Evolutionary conservation across 75 land plant genomes (phyloP), one percentile per base, ranked within the genome.

Genomic region (Pinus albicaulis): DNA sequence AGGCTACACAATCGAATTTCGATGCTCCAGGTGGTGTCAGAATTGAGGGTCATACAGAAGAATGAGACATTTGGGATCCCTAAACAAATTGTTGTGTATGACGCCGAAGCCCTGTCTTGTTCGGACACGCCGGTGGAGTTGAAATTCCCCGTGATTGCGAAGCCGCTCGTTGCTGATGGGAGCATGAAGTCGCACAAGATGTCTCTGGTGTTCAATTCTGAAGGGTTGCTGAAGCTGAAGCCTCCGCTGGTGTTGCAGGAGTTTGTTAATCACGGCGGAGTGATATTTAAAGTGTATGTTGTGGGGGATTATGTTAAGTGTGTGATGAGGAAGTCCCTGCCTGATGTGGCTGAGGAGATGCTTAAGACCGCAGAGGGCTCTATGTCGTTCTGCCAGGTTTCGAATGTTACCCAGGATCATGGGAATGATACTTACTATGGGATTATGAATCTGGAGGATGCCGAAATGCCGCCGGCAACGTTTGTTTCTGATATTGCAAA

Each of bases 201-300:
- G 91, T 77, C 85, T 17, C 78, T 95, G 66, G 87, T 94, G 16
- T 92, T 74, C 73, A 75, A 87, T 76, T 75, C 73, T 11, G 84
- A 80, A 7, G 92, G 92, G 23, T 78, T 95, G 57, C 57, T 44
- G 22, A 85, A 88, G 75, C 81, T 89, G 36, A 78, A 80, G 70
- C 87, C 95, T 8, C 98, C 95, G 25, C 71, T 95, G 56, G 93
- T 95, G 68, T 74, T 95, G 57, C 98, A 95, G 80, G 98, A 95
- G 72, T 95, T 95, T 64, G 86, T 92, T 16, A 95, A 95, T 72
- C 98, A 95, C 64, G 98, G 95, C 7, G 98, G 96, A 3, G 96
- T 93, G 8, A 91, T 95, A 68, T 95, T 95, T 75, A 95, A 95
- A 84, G 96, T 95, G 22, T 95, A 93, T 65, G 98, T 95, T 31